Percentiles rank a stretch among this genome's conserved stretches.
These are phyloP conservation scores for Mycena chlorophos DNA, from an alignment of 768 basidiomycete species.

Conservation along the genomic window DNA sequence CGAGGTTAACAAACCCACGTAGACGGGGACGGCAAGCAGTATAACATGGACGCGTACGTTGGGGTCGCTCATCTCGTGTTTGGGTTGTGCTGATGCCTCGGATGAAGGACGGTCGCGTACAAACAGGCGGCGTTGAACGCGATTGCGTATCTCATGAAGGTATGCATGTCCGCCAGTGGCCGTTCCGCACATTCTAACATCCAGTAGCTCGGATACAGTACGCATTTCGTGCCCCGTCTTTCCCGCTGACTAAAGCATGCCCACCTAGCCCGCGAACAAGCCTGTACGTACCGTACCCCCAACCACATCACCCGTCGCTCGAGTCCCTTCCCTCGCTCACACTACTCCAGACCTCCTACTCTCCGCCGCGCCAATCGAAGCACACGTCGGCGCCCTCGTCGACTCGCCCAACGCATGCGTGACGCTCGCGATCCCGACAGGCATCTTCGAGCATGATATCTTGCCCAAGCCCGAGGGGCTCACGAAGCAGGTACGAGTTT, in stretches of 20 bases:
- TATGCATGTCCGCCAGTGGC: constrained; percentile 19
- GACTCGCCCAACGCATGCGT: constrained; percentile 81
- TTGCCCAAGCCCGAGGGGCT: constrained; percentile 65
- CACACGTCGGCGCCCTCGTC: constrained; percentile 69
- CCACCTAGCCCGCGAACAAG: constrained; percentile 69
- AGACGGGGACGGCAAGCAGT: constrained; percentile 76
- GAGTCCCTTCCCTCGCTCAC: background rate
- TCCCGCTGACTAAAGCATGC: background rate
- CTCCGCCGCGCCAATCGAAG: constrained; percentile 69
- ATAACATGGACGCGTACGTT: constrained; percentile 73
- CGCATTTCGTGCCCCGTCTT: background rate
- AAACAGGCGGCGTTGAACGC: constrained; percentile 79
- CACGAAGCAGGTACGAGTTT: constrained; percentile 36
- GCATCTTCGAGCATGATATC: constrained; percentile 76
- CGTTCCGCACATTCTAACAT: constrained; percentile 1
- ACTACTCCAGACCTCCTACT: constrained; percentile 56
- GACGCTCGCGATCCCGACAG: constrained; percentile 71
- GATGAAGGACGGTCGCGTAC: constrained; percentile 66
- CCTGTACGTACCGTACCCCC: constrained; percentile 44
- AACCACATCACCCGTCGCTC: background rate
- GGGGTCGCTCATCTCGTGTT: background rate
- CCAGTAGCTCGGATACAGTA: constrained; percentile 69
- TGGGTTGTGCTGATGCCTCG: background rate
- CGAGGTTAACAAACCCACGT: constrained; percentile 2
- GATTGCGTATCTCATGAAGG: constrained; percentile 72